Conservation (phyloP, 208 protist genomes). For the Leishmania mexicana region DNA sequence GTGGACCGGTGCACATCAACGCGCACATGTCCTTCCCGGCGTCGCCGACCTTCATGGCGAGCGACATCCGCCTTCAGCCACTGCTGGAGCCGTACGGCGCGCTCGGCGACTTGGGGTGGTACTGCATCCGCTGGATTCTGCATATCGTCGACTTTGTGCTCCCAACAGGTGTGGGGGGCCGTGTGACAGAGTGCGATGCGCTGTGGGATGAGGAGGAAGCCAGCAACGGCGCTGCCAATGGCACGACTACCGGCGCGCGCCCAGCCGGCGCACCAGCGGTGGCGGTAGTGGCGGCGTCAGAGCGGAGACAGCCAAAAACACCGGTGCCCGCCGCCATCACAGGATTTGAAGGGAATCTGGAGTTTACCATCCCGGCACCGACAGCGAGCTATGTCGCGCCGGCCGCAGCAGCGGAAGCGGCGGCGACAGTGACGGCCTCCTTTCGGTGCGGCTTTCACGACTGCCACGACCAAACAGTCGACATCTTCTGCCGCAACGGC, state of each 20-base stretch:
- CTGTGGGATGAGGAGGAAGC: not conserved
- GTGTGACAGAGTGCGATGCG: slow-evolving; percentile 49
- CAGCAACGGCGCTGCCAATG: not conserved
- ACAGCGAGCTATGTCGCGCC: not conserved
- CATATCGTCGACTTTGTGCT: slow-evolving; percentile 66
- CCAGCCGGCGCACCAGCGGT: not conserved
- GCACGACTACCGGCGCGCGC: not conserved
- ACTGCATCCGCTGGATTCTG: slow-evolving; percentile 72
- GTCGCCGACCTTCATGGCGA: slow-evolving; percentile 48
- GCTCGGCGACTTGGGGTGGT: slow-evolving; percentile 79
- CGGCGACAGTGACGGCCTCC: slow-evolving; percentile 36
- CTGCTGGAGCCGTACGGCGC: slow-evolving; percentile 64
- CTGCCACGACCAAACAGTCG: slow-evolving; percentile 60
- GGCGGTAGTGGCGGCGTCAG: not conserved
- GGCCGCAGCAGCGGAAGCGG: not conserved
- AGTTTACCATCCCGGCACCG: slow-evolving; percentile 37
- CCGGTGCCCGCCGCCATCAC: slow-evolving; percentile 45
- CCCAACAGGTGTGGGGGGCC: slow-evolving; percentile 47
- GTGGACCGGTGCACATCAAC: slow-evolving; percentile 49
- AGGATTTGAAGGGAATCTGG: slow-evolving; percentile 60
- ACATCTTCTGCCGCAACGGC: slow-evolving; percentile 48
- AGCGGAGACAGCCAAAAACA: not conserved
- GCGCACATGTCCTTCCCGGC: slow-evolving; percentile 55
- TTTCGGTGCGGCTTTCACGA: slow-evolving; percentile 69
- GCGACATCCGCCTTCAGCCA: slow-evolving; percentile 65